These are phyloP conservation scores for Carex sylvatica DNA, from an alignment of 202 grass and related monocot species.

Conservation along the genomic window DNA sequence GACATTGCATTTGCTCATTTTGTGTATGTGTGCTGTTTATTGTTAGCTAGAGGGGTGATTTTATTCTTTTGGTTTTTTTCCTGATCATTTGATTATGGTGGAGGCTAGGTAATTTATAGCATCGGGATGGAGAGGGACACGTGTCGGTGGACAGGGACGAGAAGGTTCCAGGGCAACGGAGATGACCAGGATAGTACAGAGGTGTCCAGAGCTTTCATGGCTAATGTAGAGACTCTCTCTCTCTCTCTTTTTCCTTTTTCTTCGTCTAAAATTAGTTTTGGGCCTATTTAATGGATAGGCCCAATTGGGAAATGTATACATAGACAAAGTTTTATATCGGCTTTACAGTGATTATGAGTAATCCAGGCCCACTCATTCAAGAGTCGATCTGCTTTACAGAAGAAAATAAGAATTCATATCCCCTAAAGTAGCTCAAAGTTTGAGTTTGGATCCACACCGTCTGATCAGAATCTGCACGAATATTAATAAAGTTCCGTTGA, in stretches of 20 bases:
- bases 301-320: background rate
- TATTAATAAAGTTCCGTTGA: too few species aligned
- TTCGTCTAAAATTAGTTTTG: background rate
- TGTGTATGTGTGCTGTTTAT: background rate
- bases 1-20: constrained; percentile 10
- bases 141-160: constrained; percentile 27
- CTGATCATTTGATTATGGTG: background rate
- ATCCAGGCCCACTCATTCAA: background rate
- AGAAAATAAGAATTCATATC: too few species aligned
- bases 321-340: background rate
- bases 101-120: constrained; percentile 31
- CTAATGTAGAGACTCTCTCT: constrained; percentile 16
- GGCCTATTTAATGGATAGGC: background rate
- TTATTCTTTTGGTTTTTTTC: background rate
- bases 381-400: too few species aligned
- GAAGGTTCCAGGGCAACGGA: constrained; percentile 49
- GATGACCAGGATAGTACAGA: constrained; percentile 12
- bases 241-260: background rate
- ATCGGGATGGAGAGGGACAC: background rate
- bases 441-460: too few species aligned
- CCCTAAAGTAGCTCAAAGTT: too few species aligned
- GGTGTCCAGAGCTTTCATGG: background rate
- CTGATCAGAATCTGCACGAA: too few species aligned
- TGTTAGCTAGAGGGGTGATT: background rate
- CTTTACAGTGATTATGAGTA: background rate